Conservation (phyloP, 257 asterid species). For the Fraxinus cuspidata region DNA sequence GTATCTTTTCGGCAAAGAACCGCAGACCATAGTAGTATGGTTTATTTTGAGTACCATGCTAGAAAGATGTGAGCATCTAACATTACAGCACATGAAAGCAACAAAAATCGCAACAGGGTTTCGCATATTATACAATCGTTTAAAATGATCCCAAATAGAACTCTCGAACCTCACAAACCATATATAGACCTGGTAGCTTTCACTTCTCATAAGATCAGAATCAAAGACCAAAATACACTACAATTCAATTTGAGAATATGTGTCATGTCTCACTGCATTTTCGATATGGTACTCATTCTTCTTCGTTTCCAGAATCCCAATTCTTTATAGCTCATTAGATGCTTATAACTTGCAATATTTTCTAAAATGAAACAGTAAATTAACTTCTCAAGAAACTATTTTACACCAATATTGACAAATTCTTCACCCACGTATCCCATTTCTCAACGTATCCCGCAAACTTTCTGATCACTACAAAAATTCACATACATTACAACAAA, state of each 20-base stretch:
- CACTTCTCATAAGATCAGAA: not conserved
- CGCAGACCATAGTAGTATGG: too few species aligned
- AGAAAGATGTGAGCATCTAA: too few species aligned
- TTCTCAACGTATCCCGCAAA: not conserved
- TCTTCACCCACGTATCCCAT: not conserved
- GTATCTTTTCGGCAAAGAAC: too few species aligned
- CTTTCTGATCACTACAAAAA: not conserved
- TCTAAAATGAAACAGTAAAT: not conserved
- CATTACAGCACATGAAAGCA: too few species aligned
- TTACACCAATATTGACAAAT: not conserved
- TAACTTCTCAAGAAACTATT: not conserved
- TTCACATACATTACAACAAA: not conserved
- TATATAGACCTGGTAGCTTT: too few species aligned
- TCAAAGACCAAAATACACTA: not conserved
- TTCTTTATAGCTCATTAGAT: not conserved
- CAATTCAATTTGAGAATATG: not conserved
- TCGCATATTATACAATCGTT: not conserved
- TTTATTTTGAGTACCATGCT: too few species aligned
- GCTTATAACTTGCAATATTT: not conserved
- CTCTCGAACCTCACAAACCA: not conserved
- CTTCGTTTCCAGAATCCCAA: not conserved
- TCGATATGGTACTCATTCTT: not conserved
- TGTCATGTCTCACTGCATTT: not conserved
- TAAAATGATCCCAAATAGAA: not conserved
- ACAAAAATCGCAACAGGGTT: too few species aligned